Conservation (phyloP, 192 early-diverging fungal genomes). For the Umbelopsis isabellina region DNA sequence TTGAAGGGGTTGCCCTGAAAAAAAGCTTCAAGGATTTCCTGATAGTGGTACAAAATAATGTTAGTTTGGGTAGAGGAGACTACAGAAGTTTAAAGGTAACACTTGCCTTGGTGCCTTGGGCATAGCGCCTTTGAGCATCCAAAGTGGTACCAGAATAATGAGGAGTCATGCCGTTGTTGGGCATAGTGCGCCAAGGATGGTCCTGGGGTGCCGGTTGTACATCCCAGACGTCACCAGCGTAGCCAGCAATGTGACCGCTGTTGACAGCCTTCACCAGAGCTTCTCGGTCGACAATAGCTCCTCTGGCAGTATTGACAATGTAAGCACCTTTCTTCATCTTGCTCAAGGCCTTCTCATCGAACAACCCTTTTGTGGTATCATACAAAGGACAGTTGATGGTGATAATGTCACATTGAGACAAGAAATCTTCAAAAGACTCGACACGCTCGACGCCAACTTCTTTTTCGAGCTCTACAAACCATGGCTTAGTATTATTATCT, state of each 20-base stretch:
- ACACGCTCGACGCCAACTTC: conserved; percentile 8
- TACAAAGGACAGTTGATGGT: conserved; percentile 22
- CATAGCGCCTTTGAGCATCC: conserved; percentile 18
- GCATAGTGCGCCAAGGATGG: conserved; percentile 19
- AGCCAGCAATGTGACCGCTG: conserved; percentile 14
- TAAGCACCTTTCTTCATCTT: conserved; percentile 22
- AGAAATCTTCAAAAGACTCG: conserved; percentile 10
- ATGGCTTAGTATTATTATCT: background rate
- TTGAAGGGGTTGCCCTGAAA: background rate
- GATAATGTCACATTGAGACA: conserved; percentile 9
- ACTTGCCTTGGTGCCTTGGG: conserved; percentile 9
- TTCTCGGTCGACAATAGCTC: conserved; percentile 16
- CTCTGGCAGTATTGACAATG: conserved; percentile 18
- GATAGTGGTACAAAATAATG: background rate
- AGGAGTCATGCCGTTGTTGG: conserved; percentile 19
- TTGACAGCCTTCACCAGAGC: conserved; percentile 22
- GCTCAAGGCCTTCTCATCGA: background rate
- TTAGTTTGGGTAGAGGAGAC: background rate
- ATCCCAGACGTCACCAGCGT: conserved; percentile 18
- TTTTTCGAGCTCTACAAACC: background rate
- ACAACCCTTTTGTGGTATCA: conserved; percentile 2
- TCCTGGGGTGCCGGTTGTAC: conserved; percentile 9
- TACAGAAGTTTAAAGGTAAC: background rate
- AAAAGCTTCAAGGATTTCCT: conserved; percentile 15
- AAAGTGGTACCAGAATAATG: conserved; percentile 23